Evolutionary conservation across 2,329 filamentous ascomycete species (phyloP), one percentile per base, ranked within the genome.

Genomic region (Nakataea oryzae): DNA sequence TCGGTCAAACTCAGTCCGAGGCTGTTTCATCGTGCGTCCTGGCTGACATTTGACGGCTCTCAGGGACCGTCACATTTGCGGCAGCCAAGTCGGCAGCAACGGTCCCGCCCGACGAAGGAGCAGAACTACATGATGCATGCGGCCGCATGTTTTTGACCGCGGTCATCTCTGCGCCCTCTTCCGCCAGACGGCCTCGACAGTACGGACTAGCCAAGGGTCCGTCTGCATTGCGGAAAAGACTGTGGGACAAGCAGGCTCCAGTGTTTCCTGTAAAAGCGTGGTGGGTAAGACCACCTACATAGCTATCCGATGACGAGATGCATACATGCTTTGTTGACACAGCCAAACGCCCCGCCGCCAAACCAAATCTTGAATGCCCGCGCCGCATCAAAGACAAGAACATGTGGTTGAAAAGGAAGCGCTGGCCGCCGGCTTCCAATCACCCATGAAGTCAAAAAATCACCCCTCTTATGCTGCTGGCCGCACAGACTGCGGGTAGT

Each of bases 401-500:
- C 54, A 28, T 17, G 5, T 6, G 27, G 54, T 56, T 28, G 14
- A 3, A 17, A 56, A 56, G 7, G 17, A 13, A 26, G n/a, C 54
- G 4, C 24, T 5, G 27, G 17, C 41, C 47, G 24, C 30, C 26
- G 17, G 41, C 6, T 27, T 17, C n/a, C 32, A 24, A 50, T 3
- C 17, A 7, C 17, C 12, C 26, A 17, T 14, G 24, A n/a, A 50
- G 26, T 21, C n/a, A 27, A 57, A 26, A 50, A 13, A 34, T 7
- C 32, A 32, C 28, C 56, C 41, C 9, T 47, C 54, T 67, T 63
- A 65, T 55, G 64, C 64, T 6, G 60, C 65, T 3, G 71, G 69
- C 59, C 65, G 58, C 24, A 72, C 63, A 0, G 68, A 65, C 62
- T 75, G 72, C 2, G 75, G 76, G 62, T 74, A 76, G 58, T 75